Base-by-base conservation (phyloP, 192 early-diverging fungal species). In the Rhizophagus clarus region DNA sequence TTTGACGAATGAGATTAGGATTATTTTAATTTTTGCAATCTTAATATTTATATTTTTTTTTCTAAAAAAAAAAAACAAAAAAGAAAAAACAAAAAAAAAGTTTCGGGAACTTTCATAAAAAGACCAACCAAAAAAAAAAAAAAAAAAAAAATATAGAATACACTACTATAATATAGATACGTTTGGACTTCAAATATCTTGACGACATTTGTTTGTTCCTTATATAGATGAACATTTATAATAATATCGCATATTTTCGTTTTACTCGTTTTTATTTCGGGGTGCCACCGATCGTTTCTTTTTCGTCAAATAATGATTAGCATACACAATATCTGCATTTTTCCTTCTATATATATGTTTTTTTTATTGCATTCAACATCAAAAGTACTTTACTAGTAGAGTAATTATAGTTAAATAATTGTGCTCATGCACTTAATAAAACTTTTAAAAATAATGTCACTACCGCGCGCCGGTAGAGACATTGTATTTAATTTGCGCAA, bases 311-410 rank as follows among this genome's bases (percentile, higher is more conserved):
- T 11, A 42, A 37, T 37, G 5, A 62, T 66, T 66, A 17, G 64
- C 64, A 66, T 66, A 29, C 24, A 66, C 64, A 66, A 31, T 14
- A 66, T 66, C 28, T 31, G 29, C 29, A 31, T 29, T 66, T 26
- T 5, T 3, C 12, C 15, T 31, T 66, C 4, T 31, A 29, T 26
- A 3, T 64, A 12, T 64, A 24, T 61, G 8, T 61, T n/a, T 26
- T 62, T 62, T 62, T 26, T 62, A 66, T 31, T 66, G 64, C 64
- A 66, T 66, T 26, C 24, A n/a, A 66, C 24, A 66, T 9, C 64
- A 66, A 66, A 66, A 66, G 64, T 66, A 66, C 24, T 56, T 56
- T 66, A 66, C 64, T 31, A 66, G 64, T 66, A 66, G 64, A 66
- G 64, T 66, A 66, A 66, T 66, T 66, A 66, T 66, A 31, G n/a